phyloP scores from a whole-genome alignment of 441 rosid genomes.

The Croton laevigatus region DNA sequence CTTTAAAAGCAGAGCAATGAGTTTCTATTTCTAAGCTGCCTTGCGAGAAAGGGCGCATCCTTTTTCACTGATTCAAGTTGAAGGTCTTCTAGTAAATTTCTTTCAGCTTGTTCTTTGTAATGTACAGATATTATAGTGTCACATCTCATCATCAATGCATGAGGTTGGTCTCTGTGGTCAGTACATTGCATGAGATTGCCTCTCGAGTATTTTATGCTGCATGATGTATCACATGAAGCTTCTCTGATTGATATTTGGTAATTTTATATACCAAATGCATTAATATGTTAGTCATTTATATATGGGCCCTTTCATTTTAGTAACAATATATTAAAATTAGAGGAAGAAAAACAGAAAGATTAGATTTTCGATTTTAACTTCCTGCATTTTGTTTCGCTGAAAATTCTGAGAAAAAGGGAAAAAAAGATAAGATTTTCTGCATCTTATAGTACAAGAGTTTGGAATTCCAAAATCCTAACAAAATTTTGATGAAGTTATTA shows the following conservation, averaged over 20 bases:
- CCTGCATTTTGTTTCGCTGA: too few species aligned
- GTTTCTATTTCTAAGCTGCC: background rate
- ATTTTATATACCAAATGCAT: constrained; percentile 14
- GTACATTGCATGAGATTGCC: constrained; percentile 13
- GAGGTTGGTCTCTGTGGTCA: constrained; percentile 21
- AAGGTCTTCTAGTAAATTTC: constrained; percentile 27
- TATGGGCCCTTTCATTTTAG: background rate
- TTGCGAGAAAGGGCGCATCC: constrained; percentile 7
- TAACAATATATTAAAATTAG: background rate
- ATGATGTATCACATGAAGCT: constrained; percentile 15
- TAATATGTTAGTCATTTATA: background rate
- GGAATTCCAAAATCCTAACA: too few species aligned
- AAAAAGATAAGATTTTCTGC: too few species aligned
- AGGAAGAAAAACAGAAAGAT: background rate
- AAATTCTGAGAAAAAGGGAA: too few species aligned
- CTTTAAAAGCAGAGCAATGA: constrained; percentile 33
- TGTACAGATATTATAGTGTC: constrained; percentile 56
- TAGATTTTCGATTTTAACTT: background rate
- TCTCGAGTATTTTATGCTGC: constrained; percentile 15
- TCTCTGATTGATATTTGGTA: constrained; percentile 6
- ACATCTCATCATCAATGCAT: constrained; percentile 28
- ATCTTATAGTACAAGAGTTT: too few species aligned
- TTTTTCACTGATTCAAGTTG: constrained; percentile 21
- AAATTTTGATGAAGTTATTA: too few species aligned
- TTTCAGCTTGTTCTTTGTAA: constrained; percentile 31